Evolutionary conservation across 2,329 filamentous ascomycete species (phyloP), one percentile per base, ranked within the genome.

Genomic region (Cyanodermella asteris): DNA sequence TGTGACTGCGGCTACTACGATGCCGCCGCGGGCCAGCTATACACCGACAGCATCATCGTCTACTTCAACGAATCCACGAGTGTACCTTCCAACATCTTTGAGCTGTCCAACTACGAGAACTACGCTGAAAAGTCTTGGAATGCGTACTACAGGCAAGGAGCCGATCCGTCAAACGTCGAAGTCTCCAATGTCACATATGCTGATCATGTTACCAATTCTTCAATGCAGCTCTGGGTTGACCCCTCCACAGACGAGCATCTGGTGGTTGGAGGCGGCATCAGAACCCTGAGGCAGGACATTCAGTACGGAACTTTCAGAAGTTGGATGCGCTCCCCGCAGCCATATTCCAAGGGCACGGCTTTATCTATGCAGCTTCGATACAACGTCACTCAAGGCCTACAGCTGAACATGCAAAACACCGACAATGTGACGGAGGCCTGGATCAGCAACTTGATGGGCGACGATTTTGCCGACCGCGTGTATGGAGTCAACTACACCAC

Each of bases 61-160:
- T 60, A 59, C 38, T 60, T 60, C 45, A 60, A 60, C 34, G 56
- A 59, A 30, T 53, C 54, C 3, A 34, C 34, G 6, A 38, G 26
- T 10, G 28, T 50, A 8, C 43, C 45, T 11, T 26, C 35, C 3
- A 29, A 42, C 5, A 41, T 47, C 10, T 53, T 59, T 28, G 25
- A 48, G 6, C 37, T 46, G 5, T 44, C 53, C 28, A 35, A 45
- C 13, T 60, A 50, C 33, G 37, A 40, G 24, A 44, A 58, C 35
- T 44, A 43, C 13, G 53, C 51, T 29, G 54, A 58, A 25, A 53
- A 50, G 31, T 50, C 53, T 22, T 59, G 52, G 51, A 55, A 53
- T 31, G 42, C 46, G 6, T 37, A 48, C 23, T 57, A 51, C 28
- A 46, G 50, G 10, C 46, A 55, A 31, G 54, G 47, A 12, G 53